Base-by-base conservation (phyloP, 2,329 filamentous ascomycete species). In the Ceratocystis diversiconidia region DNA sequence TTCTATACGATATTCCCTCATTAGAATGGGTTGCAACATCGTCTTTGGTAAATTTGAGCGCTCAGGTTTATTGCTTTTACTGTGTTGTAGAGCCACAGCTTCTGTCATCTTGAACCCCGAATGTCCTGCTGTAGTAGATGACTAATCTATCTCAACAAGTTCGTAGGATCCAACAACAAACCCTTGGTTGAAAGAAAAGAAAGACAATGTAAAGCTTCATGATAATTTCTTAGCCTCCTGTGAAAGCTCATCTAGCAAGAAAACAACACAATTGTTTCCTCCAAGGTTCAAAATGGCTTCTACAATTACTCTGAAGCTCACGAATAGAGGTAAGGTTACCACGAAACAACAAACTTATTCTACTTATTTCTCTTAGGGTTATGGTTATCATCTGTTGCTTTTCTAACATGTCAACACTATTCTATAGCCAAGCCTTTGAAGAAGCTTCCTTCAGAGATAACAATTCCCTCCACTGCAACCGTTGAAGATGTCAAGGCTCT, bases 401-500 rank as follows among this genome's bases (percentile, higher is more conserved):
- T 41, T 41, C 61, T 62, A 62, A 62, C 22, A 41, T 41, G 22
- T 12, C 44, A 28, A 25, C 30, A 43, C 55, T 41, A 36, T 19
- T 6, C 76, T 68, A 77, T 79, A 62, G 79, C 77, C 71, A 75
- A 80, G 69, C 78, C 79, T 67, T 75, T 85, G 73, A 80, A 78
- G 74, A 78, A 77, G 68, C 79, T 85, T n/a, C 82, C 82, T 17
- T 68, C 75, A 19, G 75, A 78, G 22, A 70, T 85, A 70, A 78
- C 82, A 68, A 69, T 85, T 22, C 72, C 78, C 30, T 69, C 73
- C 67, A 75, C 79, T 67, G 77, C 82, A 67, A 85, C 81, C 7
- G 78, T 86, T 66, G 83, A 86, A 70, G 80, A 84, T 72, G 77
- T 82, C 69, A 86, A 87, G 77, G 74, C 75, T 50, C 70, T 76